These are phyloP conservation scores for Magnusiomyces tetraspermus DNA, from an alignment of 1,139 yeast genomes.

Conservation along the genomic window DNA sequence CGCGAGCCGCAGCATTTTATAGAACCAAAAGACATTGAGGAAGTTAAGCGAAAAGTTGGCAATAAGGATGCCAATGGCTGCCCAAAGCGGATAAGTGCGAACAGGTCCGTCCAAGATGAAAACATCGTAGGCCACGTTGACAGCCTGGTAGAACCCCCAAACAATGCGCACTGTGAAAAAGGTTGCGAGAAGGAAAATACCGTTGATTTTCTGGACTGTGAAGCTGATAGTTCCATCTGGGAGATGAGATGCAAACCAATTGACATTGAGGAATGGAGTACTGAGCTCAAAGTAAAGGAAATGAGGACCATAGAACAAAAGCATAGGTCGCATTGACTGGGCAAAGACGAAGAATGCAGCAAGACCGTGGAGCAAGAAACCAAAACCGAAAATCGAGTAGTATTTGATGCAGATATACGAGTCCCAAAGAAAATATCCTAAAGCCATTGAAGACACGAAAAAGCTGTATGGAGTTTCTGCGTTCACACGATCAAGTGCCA, in stretches of 20 bases:
- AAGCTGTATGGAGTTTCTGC: slow-evolving; percentile 69
- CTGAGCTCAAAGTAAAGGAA: slow-evolving; percentile 83
- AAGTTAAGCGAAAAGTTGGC: slow-evolving; percentile 59
- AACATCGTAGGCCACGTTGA: slow-evolving; percentile 34
- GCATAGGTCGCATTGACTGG: slow-evolving; percentile 60
- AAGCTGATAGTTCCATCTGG: slow-evolving; percentile 48
- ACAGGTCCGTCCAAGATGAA: slow-evolving; percentile 13
- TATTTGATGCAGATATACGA: slow-evolving; percentile 52
- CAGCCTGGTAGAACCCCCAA: slow-evolving; percentile 80
- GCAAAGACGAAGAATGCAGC: slow-evolving; percentile 70
- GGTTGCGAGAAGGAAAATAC: slow-evolving; percentile 52
- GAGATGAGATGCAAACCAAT: slow-evolving; percentile 79
- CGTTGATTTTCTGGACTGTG: slow-evolving; percentile 52
- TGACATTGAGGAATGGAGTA: slow-evolving; percentile 84
- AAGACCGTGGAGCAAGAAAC: slow-evolving; percentile 77
- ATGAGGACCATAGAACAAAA: slow-evolving; percentile 73
- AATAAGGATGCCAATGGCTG: slow-evolving; percentile 43
- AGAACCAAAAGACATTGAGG: slow-evolving; percentile 56
- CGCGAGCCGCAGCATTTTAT: slow-evolving; percentile 52
- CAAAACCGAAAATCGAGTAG: slow-evolving; percentile 62
- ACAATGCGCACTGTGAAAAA: slow-evolving; percentile 72
- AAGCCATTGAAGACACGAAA: slow-evolving; percentile 58
- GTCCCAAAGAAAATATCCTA: slow-evolving; percentile 94
- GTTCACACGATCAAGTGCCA: slow-evolving; percentile 42
- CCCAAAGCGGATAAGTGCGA: slow-evolving; percentile 36